Evolutionary conservation across 2,329 filamentous ascomycete species (phyloP), one percentile per base, ranked within the genome.

Genomic region (Thelonectria olida): DNA sequence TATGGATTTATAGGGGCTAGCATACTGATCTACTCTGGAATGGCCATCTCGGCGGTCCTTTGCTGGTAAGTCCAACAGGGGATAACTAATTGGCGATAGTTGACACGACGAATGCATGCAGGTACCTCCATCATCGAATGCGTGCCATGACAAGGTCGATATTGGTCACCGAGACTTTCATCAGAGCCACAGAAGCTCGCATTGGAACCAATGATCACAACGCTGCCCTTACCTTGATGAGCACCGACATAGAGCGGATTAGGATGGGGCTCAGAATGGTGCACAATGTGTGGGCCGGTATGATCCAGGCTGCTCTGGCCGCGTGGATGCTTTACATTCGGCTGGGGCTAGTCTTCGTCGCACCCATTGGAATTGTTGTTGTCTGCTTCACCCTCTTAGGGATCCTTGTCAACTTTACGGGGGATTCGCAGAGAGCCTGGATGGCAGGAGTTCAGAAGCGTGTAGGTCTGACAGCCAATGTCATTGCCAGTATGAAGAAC

Each of bases 321-420:
- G 75, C 77, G 31, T 85, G 76, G 67, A 73, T 85, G 0, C 71
- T 86, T 1, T 75, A 82, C 28, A 67, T 64, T 7, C 75, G 82
- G 51, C 67, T 86, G 2, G 82, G 83, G 0, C 72, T 75, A 1
- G 81, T 81, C 0, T 85, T 81, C 48, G 70, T 78, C 0, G 78
- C 80, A 0, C 82, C 83, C 0, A 75, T 85, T 15, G 76, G 76
- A 0, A 73, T 82, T 4, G 78, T 81, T 19, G 52, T 68, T 5
- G 22, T 63, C 10, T 53, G 58, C 39, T 54, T 68, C 5, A 23
- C 34, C 19, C 25, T 27, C 10, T 25, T 48, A 4, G 42, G 13
- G 10, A 36, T 54, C 15, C 13, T 59, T 3, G 39, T 48, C 27
- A 59, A 36, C n/a, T 48, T 49, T 34, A 42, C 56, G 7, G 49